These are phyloP conservation scores for Fusarium succisae DNA, from an alignment of 2,329 filamentous ascomycete species.

Conservation along the genomic window DNA sequence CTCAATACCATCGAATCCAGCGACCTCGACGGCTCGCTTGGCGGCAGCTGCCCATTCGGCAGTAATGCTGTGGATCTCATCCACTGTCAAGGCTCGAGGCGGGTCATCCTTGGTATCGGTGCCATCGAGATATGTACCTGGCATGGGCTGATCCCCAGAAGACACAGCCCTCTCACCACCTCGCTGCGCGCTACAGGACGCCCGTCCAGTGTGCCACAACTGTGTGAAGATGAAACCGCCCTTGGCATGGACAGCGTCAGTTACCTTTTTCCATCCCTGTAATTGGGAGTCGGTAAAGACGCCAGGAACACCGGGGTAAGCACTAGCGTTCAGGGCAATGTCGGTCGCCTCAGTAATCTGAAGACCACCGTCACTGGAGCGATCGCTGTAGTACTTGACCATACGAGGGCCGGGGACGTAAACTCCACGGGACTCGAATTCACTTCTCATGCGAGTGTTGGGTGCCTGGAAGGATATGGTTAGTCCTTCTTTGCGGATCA, in stretches of 20 bases:
- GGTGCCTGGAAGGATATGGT: background rate
- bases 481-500: background rate
- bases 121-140: constrained; percentile 58
- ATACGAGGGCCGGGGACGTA: constrained; percentile 45
- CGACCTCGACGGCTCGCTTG: constrained; percentile 54
- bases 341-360: constrained; percentile 46
- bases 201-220: constrained; percentile 69
- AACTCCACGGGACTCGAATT: constrained; percentile 46
- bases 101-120: constrained; percentile 44
- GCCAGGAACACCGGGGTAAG: constrained; percentile 43
- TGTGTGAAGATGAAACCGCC: constrained; percentile 64
- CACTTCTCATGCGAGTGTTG: constrained; percentile 27
- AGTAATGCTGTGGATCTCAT: constrained; percentile 72
- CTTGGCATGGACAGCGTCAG: constrained; percentile 42
- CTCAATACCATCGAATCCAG: constrained; percentile 1
- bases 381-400: constrained; percentile 45
- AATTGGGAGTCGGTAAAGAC: constrained; percentile 45
- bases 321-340: constrained; percentile 43
- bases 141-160: constrained; percentile 47
- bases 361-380: constrained; percentile 47
- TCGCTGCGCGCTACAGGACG: constrained; percentile 49
- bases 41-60: constrained; percentile 64
- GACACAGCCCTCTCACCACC: constrained; percentile 35
- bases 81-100: constrained; percentile 70
- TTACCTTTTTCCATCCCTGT: constrained; percentile 41